phyloP scores from a whole-genome alignment of 2,329 filamentous ascomycete species.

The Aspergillus pseudoglaucus region DNA sequence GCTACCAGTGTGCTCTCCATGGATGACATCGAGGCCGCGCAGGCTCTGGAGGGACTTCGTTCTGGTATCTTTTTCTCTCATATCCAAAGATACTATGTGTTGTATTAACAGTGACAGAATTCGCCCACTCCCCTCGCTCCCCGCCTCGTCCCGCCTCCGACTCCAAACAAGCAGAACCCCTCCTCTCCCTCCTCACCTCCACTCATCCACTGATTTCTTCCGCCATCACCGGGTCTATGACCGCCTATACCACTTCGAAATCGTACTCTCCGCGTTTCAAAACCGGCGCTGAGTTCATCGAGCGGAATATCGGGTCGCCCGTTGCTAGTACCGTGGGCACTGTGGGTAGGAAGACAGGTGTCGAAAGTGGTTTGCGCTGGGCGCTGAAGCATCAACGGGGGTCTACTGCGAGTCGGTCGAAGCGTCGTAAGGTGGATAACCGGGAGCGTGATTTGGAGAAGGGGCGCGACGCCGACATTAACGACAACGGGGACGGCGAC shows the following conservation, averaged over 20 bases:
- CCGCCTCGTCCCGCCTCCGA: slow-evolving; percentile 29
- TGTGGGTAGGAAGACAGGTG: slow-evolving; percentile 76
- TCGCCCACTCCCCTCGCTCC: slow-evolving; percentile 57
- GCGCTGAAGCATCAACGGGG: slow-evolving; percentile 52
- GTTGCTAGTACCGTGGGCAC: slow-evolving; percentile 80
- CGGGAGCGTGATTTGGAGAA: slow-evolving; percentile 43
- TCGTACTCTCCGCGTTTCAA: slow-evolving; percentile 85
- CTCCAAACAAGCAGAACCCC: slow-evolving; percentile 61
- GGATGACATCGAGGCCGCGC: slow-evolving; percentile 56
- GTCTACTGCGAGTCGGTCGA: slow-evolving; percentile 28
- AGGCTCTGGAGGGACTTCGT: slow-evolving; percentile 67
- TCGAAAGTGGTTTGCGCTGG: slow-evolving; percentile 80
- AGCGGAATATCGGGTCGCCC: slow-evolving; percentile 73
- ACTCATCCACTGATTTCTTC: slow-evolving; percentile 80
- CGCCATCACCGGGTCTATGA: slow-evolving; percentile 76
- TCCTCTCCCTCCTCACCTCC: slow-evolving; percentile 79
- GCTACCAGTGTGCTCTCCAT: slow-evolving; percentile 43
- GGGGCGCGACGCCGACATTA: slow-evolving; percentile 14
- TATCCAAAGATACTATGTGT: too few species aligned
- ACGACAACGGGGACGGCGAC: not conserved
- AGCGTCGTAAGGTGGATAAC: slow-evolving; percentile 40
- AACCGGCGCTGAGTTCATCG: slow-evolving; percentile 83
- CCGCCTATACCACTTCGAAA: slow-evolving; percentile 80
- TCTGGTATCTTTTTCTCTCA: slow-evolving; percentile 50
- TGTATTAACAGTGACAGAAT: slow-evolving; percentile 45